Percentiles rank a stretch among this genome's conserved stretches.
phyloP scores from a whole-genome alignment of 129 eudicot genomes.

The Centaurea solstitialis region DNA sequence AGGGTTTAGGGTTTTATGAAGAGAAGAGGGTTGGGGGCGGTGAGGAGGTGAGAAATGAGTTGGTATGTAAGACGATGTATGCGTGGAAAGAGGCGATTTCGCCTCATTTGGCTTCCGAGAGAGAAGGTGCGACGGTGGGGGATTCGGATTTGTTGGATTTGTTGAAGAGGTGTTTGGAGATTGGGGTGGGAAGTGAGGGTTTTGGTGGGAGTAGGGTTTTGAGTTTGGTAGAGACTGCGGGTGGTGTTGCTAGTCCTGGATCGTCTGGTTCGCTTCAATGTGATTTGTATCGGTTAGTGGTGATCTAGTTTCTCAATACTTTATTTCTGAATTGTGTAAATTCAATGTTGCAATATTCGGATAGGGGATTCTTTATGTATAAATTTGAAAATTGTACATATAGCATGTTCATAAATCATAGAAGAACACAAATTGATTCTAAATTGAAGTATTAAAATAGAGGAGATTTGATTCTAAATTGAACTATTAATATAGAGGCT shows the following conservation, averaged over 20 bases:
- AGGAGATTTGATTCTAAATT: too few species aligned
- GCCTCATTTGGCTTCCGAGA: slow-evolving; percentile 84
- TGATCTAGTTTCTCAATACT: background rate
- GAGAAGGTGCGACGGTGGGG: slow-evolving; percentile 59
- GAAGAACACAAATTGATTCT: too few species aligned
- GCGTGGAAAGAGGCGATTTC: slow-evolving; percentile 97
- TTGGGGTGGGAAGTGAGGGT: slow-evolving; percentile 23
- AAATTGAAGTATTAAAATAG: too few species aligned
- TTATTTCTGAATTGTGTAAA: too few species aligned
- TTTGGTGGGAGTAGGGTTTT: slow-evolving; percentile 31
- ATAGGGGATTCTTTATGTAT: too few species aligned
- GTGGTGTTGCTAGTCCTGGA: slow-evolving; percentile 98
- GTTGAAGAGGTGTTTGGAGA: slow-evolving; percentile 65
- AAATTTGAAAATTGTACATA: too few species aligned
- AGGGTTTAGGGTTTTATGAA: slow-evolving; percentile 42
- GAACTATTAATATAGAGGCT: too few species aligned
- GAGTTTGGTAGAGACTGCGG: slow-evolving; percentile 88
- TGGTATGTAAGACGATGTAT: slow-evolving; percentile 79
- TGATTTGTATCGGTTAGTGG: slow-evolving; percentile 74
- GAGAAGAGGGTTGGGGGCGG: slow-evolving; percentile 44
- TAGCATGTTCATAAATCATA: too few species aligned
- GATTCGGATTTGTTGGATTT: slow-evolving; percentile 56
- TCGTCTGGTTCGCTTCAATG: slow-evolving; percentile 95
- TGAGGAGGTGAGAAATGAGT: slow-evolving; percentile 34
- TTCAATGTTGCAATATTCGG: too few species aligned